Base-by-base conservation (phyloP, 23 red algal species). In the Gracilariopsis chorda region DNA sequence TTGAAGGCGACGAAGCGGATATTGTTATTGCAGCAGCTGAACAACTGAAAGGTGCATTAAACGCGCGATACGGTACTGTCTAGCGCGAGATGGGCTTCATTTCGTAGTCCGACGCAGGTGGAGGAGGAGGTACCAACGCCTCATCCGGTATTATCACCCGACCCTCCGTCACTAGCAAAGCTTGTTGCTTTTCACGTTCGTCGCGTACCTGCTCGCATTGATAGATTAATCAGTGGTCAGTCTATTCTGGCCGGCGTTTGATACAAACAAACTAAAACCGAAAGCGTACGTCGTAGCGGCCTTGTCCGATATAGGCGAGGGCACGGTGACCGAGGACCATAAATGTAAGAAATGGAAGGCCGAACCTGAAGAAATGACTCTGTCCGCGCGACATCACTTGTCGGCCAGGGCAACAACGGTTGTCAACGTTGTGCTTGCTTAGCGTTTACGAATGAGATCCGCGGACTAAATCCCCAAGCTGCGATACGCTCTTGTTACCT, bases 271-370 rank as follows among this genome's bases (percentile, higher is more conserved):
- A n/a, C n/a, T n/a, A n/a, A n/a, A n/a, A n/a, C n/a, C 13, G 23
- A 9, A 62, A 2, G 47, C 67, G 67, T 73, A 89, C 65, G 27
- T 89, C 85, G 48, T 89, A 89, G 23, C 85, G 65, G 19, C 85
- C 85, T 48, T 70, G 85, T 3, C 34, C 65, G 36, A 89, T 19
- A n/a, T 78, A 51, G 12, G 85, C 42, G 7, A 89, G 85, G 7
- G 59, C 85, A 32, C 48, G 30, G n/a, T 72, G 85, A 30, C 85
- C 85, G 21, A 34, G 37, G 7, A 89, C 51, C 85, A 89, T 89
- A 9, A 89, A 89, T 17, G 85, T 76, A 33, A 89, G 85, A 46
- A 89, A 89, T 7, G 85, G 85, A 17, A 89, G 64, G 2, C 85
- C 85, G 56, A 89, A 89, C 19, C 28, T 47, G 52, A 76, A 21